These are phyloP conservation scores for Hypoxylon perforatum DNA, from an alignment of 495 filamentous ascomycete species.

Conservation along the genomic window DNA sequence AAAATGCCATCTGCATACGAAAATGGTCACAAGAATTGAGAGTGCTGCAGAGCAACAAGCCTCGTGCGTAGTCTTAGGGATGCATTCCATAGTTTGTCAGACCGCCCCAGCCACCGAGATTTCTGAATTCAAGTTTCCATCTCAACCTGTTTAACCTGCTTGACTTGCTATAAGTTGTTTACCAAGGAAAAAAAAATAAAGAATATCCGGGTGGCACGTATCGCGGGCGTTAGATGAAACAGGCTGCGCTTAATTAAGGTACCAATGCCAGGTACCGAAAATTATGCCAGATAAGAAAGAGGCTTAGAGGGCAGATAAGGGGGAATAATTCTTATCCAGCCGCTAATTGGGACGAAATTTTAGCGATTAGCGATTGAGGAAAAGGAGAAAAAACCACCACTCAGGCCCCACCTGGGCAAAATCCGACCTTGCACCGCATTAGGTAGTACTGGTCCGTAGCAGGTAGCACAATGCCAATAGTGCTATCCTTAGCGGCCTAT, in stretches of 20 bases:
- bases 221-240: constrained; percentile 40
- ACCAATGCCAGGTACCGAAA: constrained; percentile 32
- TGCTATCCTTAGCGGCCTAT: constrained; percentile 3
- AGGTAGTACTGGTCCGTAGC: constrained; percentile 2
- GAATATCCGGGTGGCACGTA: constrained; percentile 18
- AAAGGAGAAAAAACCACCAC: not conserved
- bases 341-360: not conserved
- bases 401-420: not conserved
- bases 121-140: not conserved
- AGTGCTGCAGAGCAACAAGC: constrained; percentile 18
- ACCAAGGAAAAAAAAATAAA: not conserved
- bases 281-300: constrained; percentile 24
- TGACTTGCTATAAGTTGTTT: constrained; percentile 6
- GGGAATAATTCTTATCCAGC: constrained; percentile 37
- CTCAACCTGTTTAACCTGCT: not conserved
- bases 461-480: not conserved
- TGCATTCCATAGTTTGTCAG: constrained; percentile 7
- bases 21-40: constrained; percentile 31
- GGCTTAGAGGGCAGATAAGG: constrained; percentile 1
- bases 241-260: constrained; percentile 40
- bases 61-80: constrained; percentile 9
- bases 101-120: constrained; percentile 19
- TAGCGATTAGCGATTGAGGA: constrained; percentile 5
- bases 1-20: constrained; percentile 7
- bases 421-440: not conserved